Percentiles rank a stretch among this genome's conserved stretches.
Evolutionary conservation across 139 green algal species (phyloP).

Genomic region (Tetradesmus obliquus): DNA sequence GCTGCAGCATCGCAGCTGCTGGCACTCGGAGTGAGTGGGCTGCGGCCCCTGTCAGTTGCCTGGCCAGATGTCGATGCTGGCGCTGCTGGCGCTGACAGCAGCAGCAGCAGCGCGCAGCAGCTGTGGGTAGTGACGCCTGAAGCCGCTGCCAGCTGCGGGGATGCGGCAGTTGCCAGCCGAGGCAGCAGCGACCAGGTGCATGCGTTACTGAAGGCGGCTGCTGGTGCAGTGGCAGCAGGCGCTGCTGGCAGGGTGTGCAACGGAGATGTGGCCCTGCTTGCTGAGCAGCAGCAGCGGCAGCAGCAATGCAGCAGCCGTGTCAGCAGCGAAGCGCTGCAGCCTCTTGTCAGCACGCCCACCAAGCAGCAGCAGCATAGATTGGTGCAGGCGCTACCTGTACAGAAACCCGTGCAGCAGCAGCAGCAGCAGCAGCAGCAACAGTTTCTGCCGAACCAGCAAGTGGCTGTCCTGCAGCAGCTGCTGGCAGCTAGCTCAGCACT

Average conservation of each 20-base stretch:
- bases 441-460: not conserved
- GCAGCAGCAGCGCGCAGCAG: not conserved
- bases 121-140: not conserved
- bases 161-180: not conserved
- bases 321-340: not conserved
- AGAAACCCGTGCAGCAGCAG: not conserved
- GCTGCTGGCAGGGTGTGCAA: not conserved
- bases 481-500: not conserved
- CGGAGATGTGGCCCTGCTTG: not conserved
- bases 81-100: not conserved
- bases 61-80: not conserved
- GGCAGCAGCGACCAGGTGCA: not conserved
- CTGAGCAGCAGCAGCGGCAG: not conserved
- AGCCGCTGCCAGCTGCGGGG: not conserved
- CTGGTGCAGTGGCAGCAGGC: not conserved
- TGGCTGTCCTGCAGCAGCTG: not conserved
- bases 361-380: not conserved
- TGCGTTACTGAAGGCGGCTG: not conserved
- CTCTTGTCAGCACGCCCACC: not conserved
- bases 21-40: not conserved
- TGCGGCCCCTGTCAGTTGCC: not conserved
- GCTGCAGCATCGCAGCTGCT: constrained; percentile 25
- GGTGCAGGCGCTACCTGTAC: not conserved
- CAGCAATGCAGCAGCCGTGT: not conserved
- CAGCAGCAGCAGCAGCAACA: constrained; percentile 10